Evolutionary conservation across 495 filamentous ascomycete species (phyloP).

Genomic region (Tuber magnatum): DNA sequence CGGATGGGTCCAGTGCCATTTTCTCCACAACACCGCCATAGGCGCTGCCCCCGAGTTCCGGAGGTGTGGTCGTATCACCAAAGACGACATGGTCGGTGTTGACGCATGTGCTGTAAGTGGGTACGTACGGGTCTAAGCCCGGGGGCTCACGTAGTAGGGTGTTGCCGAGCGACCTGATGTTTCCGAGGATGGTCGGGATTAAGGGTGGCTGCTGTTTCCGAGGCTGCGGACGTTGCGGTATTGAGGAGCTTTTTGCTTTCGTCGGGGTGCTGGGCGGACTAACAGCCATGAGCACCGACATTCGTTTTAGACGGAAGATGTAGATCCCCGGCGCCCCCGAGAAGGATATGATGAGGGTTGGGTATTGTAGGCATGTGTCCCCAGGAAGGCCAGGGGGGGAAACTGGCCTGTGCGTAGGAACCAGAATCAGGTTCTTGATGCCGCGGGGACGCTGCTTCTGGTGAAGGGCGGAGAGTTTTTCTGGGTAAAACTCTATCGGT

Average conservation of each 20-base stretch:
- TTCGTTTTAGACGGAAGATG: constrained; percentile 20
- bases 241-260: background rate
- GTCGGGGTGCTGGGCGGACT: background rate
- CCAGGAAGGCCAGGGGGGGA: background rate
- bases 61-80: background rate
- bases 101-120: background rate
- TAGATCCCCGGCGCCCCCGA: constrained; percentile 5
- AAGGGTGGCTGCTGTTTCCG: background rate
- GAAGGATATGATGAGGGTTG: constrained; percentile 20
- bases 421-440: constrained; percentile 16
- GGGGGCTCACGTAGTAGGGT: background rate
- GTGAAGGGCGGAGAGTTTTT: background rate
- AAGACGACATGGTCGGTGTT: background rate
- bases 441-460: background rate
- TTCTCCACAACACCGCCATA: constrained; percentile 20
- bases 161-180: background rate
- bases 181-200: background rate
- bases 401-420: constrained; percentile 2
- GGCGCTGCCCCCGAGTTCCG: background rate
- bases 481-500: constrained; percentile 20
- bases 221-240: background rate
- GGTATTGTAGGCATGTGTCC: constrained; percentile 5
- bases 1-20: constrained; percentile 28
- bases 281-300: constrained; percentile 18
- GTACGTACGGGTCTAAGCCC: background rate